phyloP scores from a whole-genome alignment of 2,329 filamentous ascomycete species.

The Colletotrichum orbiculare region DNA sequence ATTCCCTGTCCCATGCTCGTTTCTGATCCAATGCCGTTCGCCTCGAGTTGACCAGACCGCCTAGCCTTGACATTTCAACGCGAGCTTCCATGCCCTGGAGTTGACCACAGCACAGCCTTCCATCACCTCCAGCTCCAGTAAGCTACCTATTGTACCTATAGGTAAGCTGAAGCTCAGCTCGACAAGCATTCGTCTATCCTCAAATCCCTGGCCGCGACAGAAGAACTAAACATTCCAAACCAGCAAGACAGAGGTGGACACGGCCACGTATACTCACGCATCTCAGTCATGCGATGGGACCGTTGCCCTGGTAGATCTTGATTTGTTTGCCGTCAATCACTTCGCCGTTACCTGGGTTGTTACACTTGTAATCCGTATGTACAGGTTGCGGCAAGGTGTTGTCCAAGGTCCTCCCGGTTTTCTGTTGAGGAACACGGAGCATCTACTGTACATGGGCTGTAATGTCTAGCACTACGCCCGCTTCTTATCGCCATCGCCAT shows the following conservation, averaged over 20 bases:
- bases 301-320: not conserved
- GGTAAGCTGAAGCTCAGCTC: conserved; percentile 26
- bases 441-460: not conserved
- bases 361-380: too few relatives aligned
- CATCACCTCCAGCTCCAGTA: not conserved
- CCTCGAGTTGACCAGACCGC: conserved; percentile 7
- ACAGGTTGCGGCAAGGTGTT: not conserved
- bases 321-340: not conserved
- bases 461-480: conserved; percentile 1
- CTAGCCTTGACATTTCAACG: not conserved
- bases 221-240: conserved; percentile 10
- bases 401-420: not conserved
- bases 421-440: conserved; percentile 23
- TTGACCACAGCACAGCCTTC: conserved; percentile 6
- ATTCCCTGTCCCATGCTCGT: conserved; percentile 1
- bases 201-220: conserved; percentile 5
- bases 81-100: not conserved
- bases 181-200: conserved; percentile 19
- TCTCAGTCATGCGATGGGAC: too few relatives aligned
- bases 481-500: conserved; percentile 29
- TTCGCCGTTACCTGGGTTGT: not conserved
- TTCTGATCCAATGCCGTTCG: conserved; percentile 1
- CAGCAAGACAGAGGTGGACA: conserved; percentile 4
- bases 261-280: conserved; percentile 7
- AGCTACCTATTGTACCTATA: not conserved